Percentiles rank a stretch among this genome's conserved stretches.
These are phyloP conservation scores for Colletotrichum caudatum DNA, from an alignment of 2,329 filamentous ascomycete genomes.

Conservation along the genomic window DNA sequence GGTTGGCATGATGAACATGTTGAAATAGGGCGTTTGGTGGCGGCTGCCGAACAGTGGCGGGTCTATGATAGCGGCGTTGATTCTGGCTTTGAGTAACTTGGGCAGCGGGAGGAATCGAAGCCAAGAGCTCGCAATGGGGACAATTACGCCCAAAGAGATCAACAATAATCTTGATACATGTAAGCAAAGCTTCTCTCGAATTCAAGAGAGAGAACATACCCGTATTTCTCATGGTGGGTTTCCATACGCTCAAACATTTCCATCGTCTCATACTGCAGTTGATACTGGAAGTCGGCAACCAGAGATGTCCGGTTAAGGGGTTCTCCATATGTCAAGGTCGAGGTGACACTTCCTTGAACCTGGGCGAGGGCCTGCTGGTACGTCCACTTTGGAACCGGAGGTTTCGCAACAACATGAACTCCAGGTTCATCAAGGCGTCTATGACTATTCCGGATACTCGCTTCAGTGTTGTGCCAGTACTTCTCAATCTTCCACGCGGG, in stretches of 20 bases:
- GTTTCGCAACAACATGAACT: background rate
- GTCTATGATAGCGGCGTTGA: constrained; percentile 7
- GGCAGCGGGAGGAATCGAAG: constrained; percentile 47
- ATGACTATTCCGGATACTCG: constrained; percentile 3
- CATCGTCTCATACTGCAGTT: constrained; percentile 63
- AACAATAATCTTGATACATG: constrained; percentile 42
- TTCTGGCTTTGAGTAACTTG: background rate
- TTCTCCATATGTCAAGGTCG: no score
- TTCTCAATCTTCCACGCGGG: constrained; percentile 48
- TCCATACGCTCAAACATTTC: constrained; percentile 64
- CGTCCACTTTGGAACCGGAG: background rate
- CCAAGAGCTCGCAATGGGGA: constrained; percentile 48
- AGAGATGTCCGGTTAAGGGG: constrained; percentile 51
- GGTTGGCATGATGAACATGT: constrained; percentile 53
- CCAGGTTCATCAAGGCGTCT: constrained; percentile 8
- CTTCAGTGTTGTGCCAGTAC: constrained; percentile 30
- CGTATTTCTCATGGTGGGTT: constrained; percentile 44
- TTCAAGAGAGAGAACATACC: background rate
- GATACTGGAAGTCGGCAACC: constrained; percentile 46
- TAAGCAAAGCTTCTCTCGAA: background rate
- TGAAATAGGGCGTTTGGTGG: constrained; percentile 47
- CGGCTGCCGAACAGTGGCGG: background rate
- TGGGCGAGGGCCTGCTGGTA: constrained; percentile 14
- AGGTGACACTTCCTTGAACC: background rate
- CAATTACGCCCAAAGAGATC: constrained; percentile 42